Percentiles rank a stretch among this genome's conserved stretches.
These are phyloP conservation scores for Lolium multiflorum DNA, from an alignment of 176 grass and related monocot genomes.

Conservation along the genomic window DNA sequence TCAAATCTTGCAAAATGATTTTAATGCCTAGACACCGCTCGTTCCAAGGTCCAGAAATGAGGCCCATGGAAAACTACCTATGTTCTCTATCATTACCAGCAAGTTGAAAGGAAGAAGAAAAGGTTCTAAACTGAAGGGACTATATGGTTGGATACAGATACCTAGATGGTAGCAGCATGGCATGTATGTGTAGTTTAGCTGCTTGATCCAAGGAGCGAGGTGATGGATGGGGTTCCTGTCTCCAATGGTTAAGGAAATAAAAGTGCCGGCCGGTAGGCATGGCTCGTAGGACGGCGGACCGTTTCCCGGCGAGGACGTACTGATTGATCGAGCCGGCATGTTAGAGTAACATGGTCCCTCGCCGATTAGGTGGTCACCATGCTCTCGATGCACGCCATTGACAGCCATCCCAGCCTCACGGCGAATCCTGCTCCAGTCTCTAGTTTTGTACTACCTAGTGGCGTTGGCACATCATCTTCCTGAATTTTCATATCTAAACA, in stretches of 20 bases:
- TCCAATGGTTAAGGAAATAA: slow-evolving; percentile 3
- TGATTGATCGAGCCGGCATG: slow-evolving; percentile 36
- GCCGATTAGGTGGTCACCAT: slow-evolving; percentile 13
- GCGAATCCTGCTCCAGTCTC: slow-evolving; percentile 20
- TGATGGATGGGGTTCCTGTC: neutral
- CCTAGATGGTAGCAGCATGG: neutral
- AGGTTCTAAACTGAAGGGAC: neutral
- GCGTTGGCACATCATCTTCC: neutral
- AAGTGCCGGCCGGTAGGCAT: slow-evolving; percentile 1
- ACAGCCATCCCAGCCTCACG: neutral
- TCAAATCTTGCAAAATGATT: slow-evolving; percentile 38
- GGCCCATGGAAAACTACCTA: too few species aligned
- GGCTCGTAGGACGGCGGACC: slow-evolving; percentile 37
- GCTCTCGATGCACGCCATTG: neutral
- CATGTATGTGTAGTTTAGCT: neutral
- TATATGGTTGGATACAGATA: neutral
- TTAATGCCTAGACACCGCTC: slow-evolving; percentile 19
- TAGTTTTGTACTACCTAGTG: neutral
- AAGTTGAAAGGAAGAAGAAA: neutral
- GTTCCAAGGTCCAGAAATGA: slow-evolving; percentile 47
- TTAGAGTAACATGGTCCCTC: slow-evolving; percentile 54
- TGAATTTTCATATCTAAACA: neutral
- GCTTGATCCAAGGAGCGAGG: neutral
- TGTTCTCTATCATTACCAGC: too few species aligned
- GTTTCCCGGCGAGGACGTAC: slow-evolving; percentile 30